These are phyloP conservation scores for Aureobasidium namibiae DNA, from an alignment of 2,329 filamentous ascomycete genomes.

Conservation along the genomic window DNA sequence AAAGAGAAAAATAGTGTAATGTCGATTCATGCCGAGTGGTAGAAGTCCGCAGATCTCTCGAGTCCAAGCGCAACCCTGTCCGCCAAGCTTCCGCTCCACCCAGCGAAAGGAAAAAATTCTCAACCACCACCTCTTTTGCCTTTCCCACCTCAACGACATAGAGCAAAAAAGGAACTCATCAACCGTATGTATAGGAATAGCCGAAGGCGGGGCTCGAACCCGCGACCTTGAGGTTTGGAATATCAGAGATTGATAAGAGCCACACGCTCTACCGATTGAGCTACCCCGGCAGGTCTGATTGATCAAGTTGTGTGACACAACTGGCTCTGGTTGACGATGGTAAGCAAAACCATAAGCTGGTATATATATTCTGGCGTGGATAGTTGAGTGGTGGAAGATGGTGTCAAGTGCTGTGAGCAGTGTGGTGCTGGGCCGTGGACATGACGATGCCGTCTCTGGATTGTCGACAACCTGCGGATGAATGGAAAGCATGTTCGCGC, in stretches of 20 bases:
- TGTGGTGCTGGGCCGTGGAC: too few species aligned
- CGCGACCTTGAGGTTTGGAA: slow-evolving; percentile 8
- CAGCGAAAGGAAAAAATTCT: neutral
- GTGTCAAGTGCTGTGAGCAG: too few species aligned
- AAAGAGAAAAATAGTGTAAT: too few species aligned
- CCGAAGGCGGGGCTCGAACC: slow-evolving; percentile 11
- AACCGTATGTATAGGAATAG: neutral
- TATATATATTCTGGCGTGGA: too few species aligned
- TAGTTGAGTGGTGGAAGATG: too few species aligned
- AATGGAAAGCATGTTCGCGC: too few species aligned
- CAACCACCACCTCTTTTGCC: neutral
- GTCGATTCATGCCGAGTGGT: too few species aligned
- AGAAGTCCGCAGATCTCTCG: too few species aligned
- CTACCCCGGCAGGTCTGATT: slow-evolving; percentile 31
- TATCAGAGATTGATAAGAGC: slow-evolving; percentile 29
- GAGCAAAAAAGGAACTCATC: neutral
- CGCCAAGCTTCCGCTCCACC: neutral
- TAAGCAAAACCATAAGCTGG: too few species aligned
- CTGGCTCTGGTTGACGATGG: slow-evolving; percentile 4
- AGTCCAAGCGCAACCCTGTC: neutral
- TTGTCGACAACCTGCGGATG: too few species aligned
- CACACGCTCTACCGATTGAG: slow-evolving; percentile 42
- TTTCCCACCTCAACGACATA: neutral
- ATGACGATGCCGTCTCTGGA: too few species aligned
- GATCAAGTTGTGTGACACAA: slow-evolving; percentile 2